These are phyloP conservation scores for Litchi chinensis DNA, from an alignment of 345 rosid species.

Conservation along the genomic window DNA sequence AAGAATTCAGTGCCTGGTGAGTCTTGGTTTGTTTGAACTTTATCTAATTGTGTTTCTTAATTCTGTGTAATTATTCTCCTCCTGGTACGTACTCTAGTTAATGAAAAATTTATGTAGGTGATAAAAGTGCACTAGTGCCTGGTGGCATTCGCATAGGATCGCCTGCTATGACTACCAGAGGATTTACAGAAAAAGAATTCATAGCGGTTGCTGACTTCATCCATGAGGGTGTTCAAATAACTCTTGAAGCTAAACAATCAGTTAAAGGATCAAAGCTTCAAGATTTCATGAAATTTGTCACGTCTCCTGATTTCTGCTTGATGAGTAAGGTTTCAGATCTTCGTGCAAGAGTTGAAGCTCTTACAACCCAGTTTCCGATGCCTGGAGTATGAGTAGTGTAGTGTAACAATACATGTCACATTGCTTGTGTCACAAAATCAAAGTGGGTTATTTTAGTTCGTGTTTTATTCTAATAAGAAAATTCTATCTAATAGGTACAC, in stretches of 20 bases:
- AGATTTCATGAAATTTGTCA: conserved; percentile 71
- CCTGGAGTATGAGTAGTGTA: conserved; percentile 61
- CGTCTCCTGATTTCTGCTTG: conserved; percentile 60
- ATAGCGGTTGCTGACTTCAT: conserved; percentile 65
- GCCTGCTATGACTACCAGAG: conserved; percentile 95
- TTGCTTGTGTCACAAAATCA: background rate
- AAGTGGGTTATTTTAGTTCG: too few species aligned
- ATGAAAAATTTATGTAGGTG: conserved; percentile 47
- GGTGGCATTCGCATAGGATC: conserved; percentile 95
- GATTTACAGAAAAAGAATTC: conserved; percentile 77
- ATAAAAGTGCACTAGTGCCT: conserved; percentile 85
- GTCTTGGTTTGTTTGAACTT: conserved; percentile 3
- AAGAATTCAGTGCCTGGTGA: conserved; percentile 93
- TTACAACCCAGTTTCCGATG: conserved; percentile 72
- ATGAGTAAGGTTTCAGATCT: conserved; percentile 53
- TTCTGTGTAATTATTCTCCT: background rate
- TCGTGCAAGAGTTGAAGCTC: conserved; percentile 61
- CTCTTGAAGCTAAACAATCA: conserved; percentile 59
- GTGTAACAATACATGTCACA: background rate
- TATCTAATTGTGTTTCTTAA: background rate
- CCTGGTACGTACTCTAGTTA: background rate
- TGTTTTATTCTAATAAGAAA: background rate
- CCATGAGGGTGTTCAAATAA: conserved; percentile 80
- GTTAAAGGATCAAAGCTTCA: conserved; percentile 73
- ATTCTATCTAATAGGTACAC: background rate